phyloP scores from a whole-genome alignment of 805 yeast species.

The Candida patagonica region DNA sequence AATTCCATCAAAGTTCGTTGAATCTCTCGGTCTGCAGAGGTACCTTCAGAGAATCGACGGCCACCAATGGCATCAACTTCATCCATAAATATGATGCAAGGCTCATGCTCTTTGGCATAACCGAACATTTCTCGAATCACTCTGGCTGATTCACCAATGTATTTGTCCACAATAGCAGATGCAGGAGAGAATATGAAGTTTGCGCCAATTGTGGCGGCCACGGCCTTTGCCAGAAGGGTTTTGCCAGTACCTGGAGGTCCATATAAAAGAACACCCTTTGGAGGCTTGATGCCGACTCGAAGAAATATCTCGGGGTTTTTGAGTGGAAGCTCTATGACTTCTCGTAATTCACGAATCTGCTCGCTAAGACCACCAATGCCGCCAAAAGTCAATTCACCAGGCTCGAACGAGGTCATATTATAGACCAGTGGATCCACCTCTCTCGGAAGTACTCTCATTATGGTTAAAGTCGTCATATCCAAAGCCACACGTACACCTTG shows the following conservation, averaged over 20 bases:
- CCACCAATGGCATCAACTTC: slow-evolving; percentile 99
- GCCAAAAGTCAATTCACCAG: slow-evolving; percentile 91
- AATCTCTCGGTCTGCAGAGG: slow-evolving; percentile 96
- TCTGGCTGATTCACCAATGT: slow-evolving; percentile 96
- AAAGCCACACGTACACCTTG: slow-evolving; percentile 95
- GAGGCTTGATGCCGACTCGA: slow-evolving; percentile 97
- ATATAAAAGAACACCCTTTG: slow-evolving; percentile 90
- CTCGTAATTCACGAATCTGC: slow-evolving; percentile 92
- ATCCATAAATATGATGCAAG: slow-evolving; percentile 97
- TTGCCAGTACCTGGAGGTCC: slow-evolving; percentile 99
- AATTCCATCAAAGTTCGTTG: slow-evolving; percentile 97
- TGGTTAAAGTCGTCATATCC: slow-evolving; percentile 95
- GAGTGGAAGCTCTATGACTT: slow-evolving; percentile 92
- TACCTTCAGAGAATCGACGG: slow-evolving; percentile 93
- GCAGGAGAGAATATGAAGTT: slow-evolving; percentile 98
- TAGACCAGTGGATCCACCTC: slow-evolving; percentile 98
- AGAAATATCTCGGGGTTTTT: slow-evolving; percentile 94
- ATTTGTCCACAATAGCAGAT: slow-evolving; percentile 94
- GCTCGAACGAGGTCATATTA: slow-evolving; percentile 95
- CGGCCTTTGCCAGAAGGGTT: slow-evolving; percentile 92
- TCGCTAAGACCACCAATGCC: slow-evolving; percentile 95
- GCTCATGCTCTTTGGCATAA: slow-evolving; percentile 95
- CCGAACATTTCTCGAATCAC: slow-evolving; percentile 96
- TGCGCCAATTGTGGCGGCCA: slow-evolving; percentile 97
- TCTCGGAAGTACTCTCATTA: slow-evolving; percentile 93